Percentiles rank a stretch among this genome's conserved stretches.
These are phyloP conservation scores for Salinomyces thailandicus DNA, from an alignment of 2,329 filamentous ascomycete genomes.

Conservation along the genomic window DNA sequence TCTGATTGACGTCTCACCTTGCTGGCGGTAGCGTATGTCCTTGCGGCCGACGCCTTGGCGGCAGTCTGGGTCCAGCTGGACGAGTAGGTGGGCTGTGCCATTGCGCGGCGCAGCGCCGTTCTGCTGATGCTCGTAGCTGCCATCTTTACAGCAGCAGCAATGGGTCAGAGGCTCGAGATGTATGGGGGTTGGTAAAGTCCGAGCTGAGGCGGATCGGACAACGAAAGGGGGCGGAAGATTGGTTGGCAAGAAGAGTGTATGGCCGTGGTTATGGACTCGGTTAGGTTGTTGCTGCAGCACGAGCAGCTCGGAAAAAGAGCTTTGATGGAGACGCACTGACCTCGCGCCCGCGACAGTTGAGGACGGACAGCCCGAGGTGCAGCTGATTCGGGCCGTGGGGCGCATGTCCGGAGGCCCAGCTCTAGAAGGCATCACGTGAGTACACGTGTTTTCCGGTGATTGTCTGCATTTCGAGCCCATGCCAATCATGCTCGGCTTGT, in stretches of 20 bases:
- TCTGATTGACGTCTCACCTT: slow-evolving; percentile 43
- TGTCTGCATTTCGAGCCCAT: too few species aligned
- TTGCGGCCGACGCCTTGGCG: slow-evolving; percentile 59
- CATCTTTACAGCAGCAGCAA: slow-evolving; percentile 25
- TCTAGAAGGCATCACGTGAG: too few species aligned
- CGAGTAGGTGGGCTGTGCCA: slow-evolving; percentile 49
- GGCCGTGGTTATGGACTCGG: too few species aligned
- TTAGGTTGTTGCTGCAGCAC: too few species aligned
- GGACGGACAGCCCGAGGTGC: not conserved
- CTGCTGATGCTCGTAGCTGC: slow-evolving; percentile 35
- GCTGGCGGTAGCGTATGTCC: slow-evolving; percentile 87
- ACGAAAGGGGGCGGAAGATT: slow-evolving; percentile 3
- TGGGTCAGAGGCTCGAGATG: slow-evolving; percentile 6
- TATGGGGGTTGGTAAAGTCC: slow-evolving; percentile 1
- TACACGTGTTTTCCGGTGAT: too few species aligned
- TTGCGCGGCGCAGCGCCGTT: slow-evolving; percentile 68
- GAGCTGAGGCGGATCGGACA: slow-evolving; percentile 3
- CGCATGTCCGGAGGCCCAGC: too few species aligned
- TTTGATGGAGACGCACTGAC: not conserved
- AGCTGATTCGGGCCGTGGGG: not conserved
- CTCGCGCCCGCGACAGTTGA: not conserved
- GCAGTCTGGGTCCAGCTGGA: slow-evolving; percentile 52
- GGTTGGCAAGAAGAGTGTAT: too few species aligned
- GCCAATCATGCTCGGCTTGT: too few species aligned
- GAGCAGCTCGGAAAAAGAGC: slow-evolving; percentile 1